Evolutionary conservation across 441 rosid species (phyloP).

Genomic region (Sinapis alba): DNA sequence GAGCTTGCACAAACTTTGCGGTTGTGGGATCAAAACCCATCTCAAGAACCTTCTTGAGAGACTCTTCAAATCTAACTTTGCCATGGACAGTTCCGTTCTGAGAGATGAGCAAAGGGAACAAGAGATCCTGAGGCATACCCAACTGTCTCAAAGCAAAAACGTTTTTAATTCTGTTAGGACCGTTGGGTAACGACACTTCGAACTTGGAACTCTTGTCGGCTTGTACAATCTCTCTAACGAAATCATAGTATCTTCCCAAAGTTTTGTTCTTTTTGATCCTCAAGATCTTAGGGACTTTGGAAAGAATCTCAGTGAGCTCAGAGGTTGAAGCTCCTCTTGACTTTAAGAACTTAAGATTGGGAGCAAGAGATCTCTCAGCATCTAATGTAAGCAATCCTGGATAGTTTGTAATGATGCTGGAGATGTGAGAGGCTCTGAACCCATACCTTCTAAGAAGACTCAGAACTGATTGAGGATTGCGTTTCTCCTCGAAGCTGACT

Average conservation of each 20-base stretch:
- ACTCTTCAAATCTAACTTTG: neutral
- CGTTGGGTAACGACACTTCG: neutral
- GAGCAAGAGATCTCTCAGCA: constrained; percentile 19
- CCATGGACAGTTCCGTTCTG: neutral
- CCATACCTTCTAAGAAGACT: constrained; percentile 8
- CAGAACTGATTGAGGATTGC: constrained; percentile 23
- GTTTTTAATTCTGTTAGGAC: constrained; percentile 14
- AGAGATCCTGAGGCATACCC: constrained; percentile 21
- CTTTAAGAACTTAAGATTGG: constrained; percentile 37
- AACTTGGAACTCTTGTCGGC: neutral
- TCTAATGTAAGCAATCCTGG: constrained; percentile 27
- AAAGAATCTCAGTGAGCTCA: neutral
- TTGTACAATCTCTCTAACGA: neutral
- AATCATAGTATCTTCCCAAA: neutral
- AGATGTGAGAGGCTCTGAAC: constrained; percentile 34
- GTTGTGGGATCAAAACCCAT: constrained; percentile 24
- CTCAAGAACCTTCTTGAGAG: constrained; percentile 2
- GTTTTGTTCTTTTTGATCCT: neutral
- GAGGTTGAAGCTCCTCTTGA: constrained; percentile 31
- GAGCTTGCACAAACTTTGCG: constrained; percentile 10
- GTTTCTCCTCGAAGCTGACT: neutral
- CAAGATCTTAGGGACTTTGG: neutral
- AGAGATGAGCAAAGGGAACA: neutral
- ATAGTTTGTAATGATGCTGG: constrained; percentile 11
- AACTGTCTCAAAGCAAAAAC: constrained; percentile 12